Evolutionary conservation across 345 rosid genomes (phyloP), one percentile per base, ranked within the genome.

Genomic region (Carallia pectinifolia): DNA sequence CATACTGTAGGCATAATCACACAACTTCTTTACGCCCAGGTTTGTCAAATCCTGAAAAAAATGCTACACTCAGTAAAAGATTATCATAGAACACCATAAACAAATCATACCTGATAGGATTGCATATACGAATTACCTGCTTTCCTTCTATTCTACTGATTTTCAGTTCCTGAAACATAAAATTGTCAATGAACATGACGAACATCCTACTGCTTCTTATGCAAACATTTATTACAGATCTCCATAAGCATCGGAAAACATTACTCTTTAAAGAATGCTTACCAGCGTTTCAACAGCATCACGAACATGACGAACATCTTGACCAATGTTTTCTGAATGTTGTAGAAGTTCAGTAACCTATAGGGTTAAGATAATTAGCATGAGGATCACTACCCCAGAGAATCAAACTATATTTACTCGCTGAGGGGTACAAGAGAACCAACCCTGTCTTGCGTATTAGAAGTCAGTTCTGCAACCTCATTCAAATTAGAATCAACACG

Each of bases 241-340:
- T n/a, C 64, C 39, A n/a, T n/a, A 19, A 29, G 56, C 62, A 69
- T 44, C 38, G 53, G 56, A 12, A 18, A 71, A 52, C 3, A 55
- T 52, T 64, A 58, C 8, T 31, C 31, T 10, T 62, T 36, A 55
- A 70, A 71, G 62, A 77, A 56, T 9, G 48, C 72, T 77, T 72
- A 95, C 97, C 92, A 95, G 81, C 65, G 77, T 84, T 85, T 92
- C 90, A 66, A 95, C 93, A 39, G 80, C 88, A 77, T 79, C 77
- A 53, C 86, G 85, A 63, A 87, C 90, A 77, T 79, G 69, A 53
- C 81, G 83, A 72, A 90, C 86, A 58, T 85, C 82, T 29, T 64
- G 76, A 15, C 83, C 81, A 38, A 88, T 80, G 72, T 60, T 67
- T 68, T 72, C 76, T 64, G 90, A 80, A 64, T 79, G 70, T 63